Conservation (phyloP, 495 filamentous ascomycete species). For the Penicillium pulvis region DNA sequence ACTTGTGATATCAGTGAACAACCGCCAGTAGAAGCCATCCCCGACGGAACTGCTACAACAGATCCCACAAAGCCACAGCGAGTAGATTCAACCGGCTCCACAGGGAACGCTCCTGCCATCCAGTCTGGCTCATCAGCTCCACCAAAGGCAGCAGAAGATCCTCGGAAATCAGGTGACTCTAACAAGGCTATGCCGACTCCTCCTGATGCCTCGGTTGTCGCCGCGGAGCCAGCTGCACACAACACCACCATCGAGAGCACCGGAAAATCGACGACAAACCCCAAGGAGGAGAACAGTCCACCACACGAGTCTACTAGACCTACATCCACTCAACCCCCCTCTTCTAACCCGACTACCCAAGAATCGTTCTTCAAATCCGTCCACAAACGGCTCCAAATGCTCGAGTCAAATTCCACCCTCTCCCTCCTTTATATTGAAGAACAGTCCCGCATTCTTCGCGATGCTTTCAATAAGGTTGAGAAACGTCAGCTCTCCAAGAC, state of each 20-base stretch:
- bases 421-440: constrained; percentile 96
- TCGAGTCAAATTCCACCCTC: constrained; percentile 90
- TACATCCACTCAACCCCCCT: constrained; percentile 55
- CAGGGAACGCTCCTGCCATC: constrained; percentile 9
- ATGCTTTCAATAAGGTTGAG: constrained; percentile 89
- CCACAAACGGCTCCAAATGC: constrained; percentile 83
- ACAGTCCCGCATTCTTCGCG: constrained; percentile 87
- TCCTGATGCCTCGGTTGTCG: constrained; percentile 22
- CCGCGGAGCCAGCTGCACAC: constrained; percentile 25
- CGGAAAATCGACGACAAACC: constrained; percentile 18
- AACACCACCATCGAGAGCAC: constrained; percentile 29
- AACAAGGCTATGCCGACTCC: constrained; percentile 18
- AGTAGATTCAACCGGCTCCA: constrained; percentile 10
- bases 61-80: constrained; percentile 15
- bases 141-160: constrained; percentile 21
- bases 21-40: constrained; percentile 9
- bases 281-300: constrained; percentile 36
- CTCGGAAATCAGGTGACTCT: constrained; percentile 25
- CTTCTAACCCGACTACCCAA: constrained; percentile 80
- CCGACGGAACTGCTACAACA: constrained; percentile 12
- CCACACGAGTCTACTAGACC: constrained; percentile 47
- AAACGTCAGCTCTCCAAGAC: constrained; percentile 85
- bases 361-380: constrained; percentile 98
- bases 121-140: constrained; percentile 14
- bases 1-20: constrained; percentile 25